These are phyloP conservation scores for Pseudocercospora vitis DNA, from an alignment of 2,329 filamentous ascomycete genomes.

Conservation along the genomic window DNA sequence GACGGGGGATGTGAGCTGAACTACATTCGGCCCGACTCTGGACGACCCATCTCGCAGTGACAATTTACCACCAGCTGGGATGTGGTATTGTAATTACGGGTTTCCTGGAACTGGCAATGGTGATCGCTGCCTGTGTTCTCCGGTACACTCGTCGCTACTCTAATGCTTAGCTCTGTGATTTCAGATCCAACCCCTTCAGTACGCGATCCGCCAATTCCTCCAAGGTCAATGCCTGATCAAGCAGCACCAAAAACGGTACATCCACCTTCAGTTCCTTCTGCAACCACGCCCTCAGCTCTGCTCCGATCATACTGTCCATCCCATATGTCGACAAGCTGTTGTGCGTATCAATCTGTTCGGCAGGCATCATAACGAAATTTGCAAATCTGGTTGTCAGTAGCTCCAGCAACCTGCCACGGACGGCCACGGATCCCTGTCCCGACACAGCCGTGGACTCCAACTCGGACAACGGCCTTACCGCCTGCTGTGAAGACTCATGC, in stretches of 20 bases:
- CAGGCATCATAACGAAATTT: background rate
- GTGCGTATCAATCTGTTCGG: background rate
- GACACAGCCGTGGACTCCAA: background rate
- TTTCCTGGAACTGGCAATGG: too few relatives aligned
- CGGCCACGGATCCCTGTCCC: background rate
- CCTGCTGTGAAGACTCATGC: background rate
- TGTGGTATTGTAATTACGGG: too few relatives aligned
- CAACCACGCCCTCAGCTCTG: background rate
- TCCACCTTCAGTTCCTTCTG: background rate
- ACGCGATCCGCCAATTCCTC: too few relatives aligned
- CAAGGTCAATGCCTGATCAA: too few relatives aligned
- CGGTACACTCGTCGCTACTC: too few relatives aligned
- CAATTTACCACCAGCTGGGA: too few relatives aligned
- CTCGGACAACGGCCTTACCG: background rate
- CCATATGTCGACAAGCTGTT: background rate
- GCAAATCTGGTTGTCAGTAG: background rate
- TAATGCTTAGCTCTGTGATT: too few relatives aligned
- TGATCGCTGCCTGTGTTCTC: too few relatives aligned
- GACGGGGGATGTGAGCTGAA: too few relatives aligned
- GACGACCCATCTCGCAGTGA: too few relatives aligned
- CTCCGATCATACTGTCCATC: conserved; percentile 1
- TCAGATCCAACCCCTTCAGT: too few relatives aligned
- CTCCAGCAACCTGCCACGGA: background rate
- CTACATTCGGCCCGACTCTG: too few relatives aligned
- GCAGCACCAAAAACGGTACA: background rate